Base-by-base conservation (phyloP, 495 filamentous ascomycete species). In the Tuber umbilicatum region DNA sequence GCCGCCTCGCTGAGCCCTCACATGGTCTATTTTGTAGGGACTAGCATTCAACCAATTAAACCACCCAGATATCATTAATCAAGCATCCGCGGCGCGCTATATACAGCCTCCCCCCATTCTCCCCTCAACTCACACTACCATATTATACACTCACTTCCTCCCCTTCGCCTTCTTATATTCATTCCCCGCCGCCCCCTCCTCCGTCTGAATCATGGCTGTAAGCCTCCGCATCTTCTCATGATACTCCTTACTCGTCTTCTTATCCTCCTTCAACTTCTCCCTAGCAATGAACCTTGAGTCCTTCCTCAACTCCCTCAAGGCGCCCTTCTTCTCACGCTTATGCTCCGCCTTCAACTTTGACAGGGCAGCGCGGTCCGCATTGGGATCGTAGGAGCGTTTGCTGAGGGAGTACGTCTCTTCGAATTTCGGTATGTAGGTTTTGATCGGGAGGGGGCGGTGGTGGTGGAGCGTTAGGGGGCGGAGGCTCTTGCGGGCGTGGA, bases 251-350 rank as follows among this genome's bases (percentile, higher is more conserved):
- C 97, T 94, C 85, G 87, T 89, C 85, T 92, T 93, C 88, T 93
- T 97, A 90, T 97, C 97, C 85, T 96, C 88, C 83, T 88, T 86
- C 82, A 99, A 85, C 83, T 91, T 90, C 87, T 97, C 93, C 78
- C 94, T 87, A 45, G 93, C 92, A 83, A 98, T 88, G 82, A 98
- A 97, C 81, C 89, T 91, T 68, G 92, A 91, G 82, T 98, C 95
- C 86, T 97, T 97, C 81, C 95, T 87, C 81, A 99, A 86, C 84
- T 98, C 95, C 76, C 95, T 88, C 86, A 98, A 87, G 37, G 95
- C 95, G 19, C 94, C 95, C 88, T 99, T 99, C 83, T 88, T 87
- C 87, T 99, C 95, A 80, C 90, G 89, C 89, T 97, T 97, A 88
- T 93, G 90, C 85, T 99, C 94, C 69, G 90, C 89, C 84, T 88